phyloP scores from a whole-genome alignment of 1,284 basidiomycete genomes.

The Erythrobasidium hasegawianum region DNA sequence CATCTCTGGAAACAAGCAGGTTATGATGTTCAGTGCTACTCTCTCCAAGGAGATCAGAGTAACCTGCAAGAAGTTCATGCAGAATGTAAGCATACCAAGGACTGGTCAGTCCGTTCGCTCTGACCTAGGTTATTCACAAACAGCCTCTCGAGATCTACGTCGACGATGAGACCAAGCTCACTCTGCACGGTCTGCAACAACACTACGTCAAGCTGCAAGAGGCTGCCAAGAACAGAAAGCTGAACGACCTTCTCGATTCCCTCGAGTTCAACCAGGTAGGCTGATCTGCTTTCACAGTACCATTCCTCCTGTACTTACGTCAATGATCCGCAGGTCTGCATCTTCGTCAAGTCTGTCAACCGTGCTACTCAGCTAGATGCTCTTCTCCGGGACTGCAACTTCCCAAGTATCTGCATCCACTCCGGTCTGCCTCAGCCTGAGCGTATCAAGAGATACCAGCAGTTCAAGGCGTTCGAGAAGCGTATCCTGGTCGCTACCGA shows the following conservation, averaged over 20 bases:
- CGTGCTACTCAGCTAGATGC: slow-evolving; percentile 96
- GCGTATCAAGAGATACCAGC: slow-evolving; percentile 94
- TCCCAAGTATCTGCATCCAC: slow-evolving; percentile 97
- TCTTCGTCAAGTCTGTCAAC: slow-evolving; percentile 97
- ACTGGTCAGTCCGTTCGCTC: background rate
- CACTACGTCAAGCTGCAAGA: slow-evolving; percentile 98
- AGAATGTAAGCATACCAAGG: slow-evolving; percentile 67
- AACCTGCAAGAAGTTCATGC: slow-evolving; percentile 99
- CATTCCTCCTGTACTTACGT: too few species aligned
- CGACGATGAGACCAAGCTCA: slow-evolving; percentile 98
- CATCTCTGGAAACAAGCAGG: slow-evolving; percentile 99
- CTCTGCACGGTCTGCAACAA: slow-evolving; percentile 96
- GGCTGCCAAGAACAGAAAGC: slow-evolving; percentile 90
- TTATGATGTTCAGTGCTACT: slow-evolving; percentile 99
- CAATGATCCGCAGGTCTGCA: too few species aligned
- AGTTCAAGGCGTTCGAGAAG: slow-evolving; percentile 99
- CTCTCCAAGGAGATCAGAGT: slow-evolving; percentile 93
- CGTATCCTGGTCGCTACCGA: slow-evolving; percentile 88
- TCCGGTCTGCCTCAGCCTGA: slow-evolving; percentile 92
- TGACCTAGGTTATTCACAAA: background rate
- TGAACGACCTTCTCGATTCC: slow-evolving; percentile 93
- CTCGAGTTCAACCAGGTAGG: slow-evolving; percentile 98
- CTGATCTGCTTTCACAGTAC: too few species aligned
- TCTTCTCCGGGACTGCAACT: slow-evolving; percentile 93
- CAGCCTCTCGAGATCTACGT: slow-evolving; percentile 99